Evolutionary conservation across 2,329 filamentous ascomycete species (phyloP).

Genomic region (Sporothrix brasiliensis): DNA sequence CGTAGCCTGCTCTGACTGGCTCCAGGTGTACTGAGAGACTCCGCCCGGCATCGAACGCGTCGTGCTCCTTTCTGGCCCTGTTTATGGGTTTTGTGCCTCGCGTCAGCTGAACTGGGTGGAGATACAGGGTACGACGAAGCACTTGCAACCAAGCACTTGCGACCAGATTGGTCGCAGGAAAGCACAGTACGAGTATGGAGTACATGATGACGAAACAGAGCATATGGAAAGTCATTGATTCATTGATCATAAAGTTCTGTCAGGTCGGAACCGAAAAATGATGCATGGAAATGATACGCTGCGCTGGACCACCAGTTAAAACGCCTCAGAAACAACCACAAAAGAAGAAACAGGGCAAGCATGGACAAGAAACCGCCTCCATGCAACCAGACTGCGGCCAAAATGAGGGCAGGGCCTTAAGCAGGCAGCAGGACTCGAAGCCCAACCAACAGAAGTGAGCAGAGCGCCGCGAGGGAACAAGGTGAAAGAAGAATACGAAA

Average conservation of each 20-base stretch:
- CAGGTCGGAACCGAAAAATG: not conserved
- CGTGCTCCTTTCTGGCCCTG: conserved; percentile 20
- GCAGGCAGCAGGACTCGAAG: conserved; percentile 5
- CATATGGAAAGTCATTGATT: not conserved
- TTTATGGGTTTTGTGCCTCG: conserved; percentile 8
- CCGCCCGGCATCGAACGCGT: conserved; percentile 20
- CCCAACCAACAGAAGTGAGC: not conserved
- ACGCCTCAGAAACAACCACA: not conserved
- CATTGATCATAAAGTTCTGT: not conserved
- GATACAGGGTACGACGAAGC: no score
- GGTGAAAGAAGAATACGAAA: not conserved
- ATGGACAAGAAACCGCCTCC: not conserved
- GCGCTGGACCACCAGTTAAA: conserved; percentile 20
- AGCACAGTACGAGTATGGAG: not conserved
- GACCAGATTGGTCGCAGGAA: conserved; percentile 3
- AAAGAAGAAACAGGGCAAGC: conserved; percentile 4
- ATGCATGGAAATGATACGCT: conserved; percentile 17
- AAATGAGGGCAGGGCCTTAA: not conserved
- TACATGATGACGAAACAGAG: not conserved
- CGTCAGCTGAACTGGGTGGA: conserved; percentile 8
- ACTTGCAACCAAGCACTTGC: not conserved
- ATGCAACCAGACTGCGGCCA: conserved; percentile 19
- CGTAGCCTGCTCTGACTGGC: not conserved
- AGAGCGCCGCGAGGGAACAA: not conserved
- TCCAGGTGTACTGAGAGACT: not conserved